phyloP scores from a whole-genome alignment of 75 land plant species.

The Sequoiadendron giganteum region DNA sequence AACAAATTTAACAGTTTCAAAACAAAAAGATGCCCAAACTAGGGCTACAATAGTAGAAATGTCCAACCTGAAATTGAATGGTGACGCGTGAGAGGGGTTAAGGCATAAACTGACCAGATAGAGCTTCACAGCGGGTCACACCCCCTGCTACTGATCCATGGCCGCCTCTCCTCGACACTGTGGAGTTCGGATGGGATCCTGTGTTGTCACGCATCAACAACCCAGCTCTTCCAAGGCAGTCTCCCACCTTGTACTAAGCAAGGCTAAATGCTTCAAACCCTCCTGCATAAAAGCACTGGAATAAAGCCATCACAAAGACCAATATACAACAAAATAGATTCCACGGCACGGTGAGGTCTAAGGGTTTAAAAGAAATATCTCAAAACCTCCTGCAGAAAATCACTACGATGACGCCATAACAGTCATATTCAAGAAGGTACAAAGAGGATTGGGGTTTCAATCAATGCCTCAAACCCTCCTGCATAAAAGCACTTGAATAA shows the following conservation, averaged over 20 bases:
- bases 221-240: constrained; percentile 1
- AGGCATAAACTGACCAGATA: constrained; percentile 35
- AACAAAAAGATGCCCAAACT: not conserved
- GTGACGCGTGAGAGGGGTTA: constrained; percentile 56
- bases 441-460: not conserved
- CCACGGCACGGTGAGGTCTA: not conserved
- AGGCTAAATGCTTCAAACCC: not conserved
- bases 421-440: not conserved
- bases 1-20: not conserved
- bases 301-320: not conserved
- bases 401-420: not conserved
- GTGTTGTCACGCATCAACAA: constrained; percentile 57
- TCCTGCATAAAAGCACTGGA: not conserved
- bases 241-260: not conserved
- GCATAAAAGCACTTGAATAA: not conserved
- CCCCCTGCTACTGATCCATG: constrained; percentile 76
- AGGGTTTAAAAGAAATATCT: not conserved
- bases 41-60: not conserved
- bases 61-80: constrained; percentile 24
- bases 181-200: constrained; percentile 85
- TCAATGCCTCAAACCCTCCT: not conserved
- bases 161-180: constrained; percentile 49
- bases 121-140: constrained; percentile 86
- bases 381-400: not conserved
- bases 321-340: not conserved